These are phyloP conservation scores for Serendipita sp. DNA, from an alignment of 768 basidiomycete genomes.

Conservation along the genomic window DNA sequence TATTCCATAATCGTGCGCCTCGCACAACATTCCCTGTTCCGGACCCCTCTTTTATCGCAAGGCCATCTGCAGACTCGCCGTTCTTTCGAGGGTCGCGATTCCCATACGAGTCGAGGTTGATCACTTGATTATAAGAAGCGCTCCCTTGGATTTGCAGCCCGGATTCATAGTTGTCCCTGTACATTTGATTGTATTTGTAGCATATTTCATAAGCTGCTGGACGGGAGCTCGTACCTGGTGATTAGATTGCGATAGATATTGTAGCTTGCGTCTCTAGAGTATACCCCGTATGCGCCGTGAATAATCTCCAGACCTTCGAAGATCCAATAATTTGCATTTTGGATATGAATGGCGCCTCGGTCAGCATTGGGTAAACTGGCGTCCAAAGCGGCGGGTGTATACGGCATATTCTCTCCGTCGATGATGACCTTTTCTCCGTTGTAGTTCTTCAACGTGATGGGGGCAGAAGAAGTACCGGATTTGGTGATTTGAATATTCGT, in stretches of 20 bases:
- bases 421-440: slow-evolving; percentile 8
- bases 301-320: slow-evolving; percentile 8
- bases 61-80: slow-evolving; percentile 8
- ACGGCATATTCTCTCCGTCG: slow-evolving; percentile 6
- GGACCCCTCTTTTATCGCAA: slow-evolving; percentile 8
- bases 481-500: slow-evolving; percentile 7
- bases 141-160: slow-evolving; percentile 8
- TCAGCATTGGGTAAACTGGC: slow-evolving; percentile 5
- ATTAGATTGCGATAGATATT: slow-evolving; percentile 9
- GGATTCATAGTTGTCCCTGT: neutral
- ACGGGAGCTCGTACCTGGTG: neutral
- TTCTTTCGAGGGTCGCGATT: slow-evolving; percentile 9
- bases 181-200: neutral
- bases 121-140: slow-evolving; percentile 7
- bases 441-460: slow-evolving; percentile 8
- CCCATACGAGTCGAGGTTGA: slow-evolving; percentile 8
- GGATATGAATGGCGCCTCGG: slow-evolving; percentile 8
- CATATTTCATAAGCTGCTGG: neutral
- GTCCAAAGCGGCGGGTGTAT: slow-evolving; percentile 3
- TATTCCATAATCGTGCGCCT: slow-evolving; percentile 7
- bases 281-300: slow-evolving; percentile 6
- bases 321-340: slow-evolving; percentile 6
- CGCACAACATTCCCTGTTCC: slow-evolving; percentile 7
- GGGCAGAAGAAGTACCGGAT: slow-evolving; percentile 4
- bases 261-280: slow-evolving; percentile 6